Evolutionary conservation across 2,329 filamentous ascomycete species (phyloP).

Genomic region (Trichoderma sp.): DNA sequence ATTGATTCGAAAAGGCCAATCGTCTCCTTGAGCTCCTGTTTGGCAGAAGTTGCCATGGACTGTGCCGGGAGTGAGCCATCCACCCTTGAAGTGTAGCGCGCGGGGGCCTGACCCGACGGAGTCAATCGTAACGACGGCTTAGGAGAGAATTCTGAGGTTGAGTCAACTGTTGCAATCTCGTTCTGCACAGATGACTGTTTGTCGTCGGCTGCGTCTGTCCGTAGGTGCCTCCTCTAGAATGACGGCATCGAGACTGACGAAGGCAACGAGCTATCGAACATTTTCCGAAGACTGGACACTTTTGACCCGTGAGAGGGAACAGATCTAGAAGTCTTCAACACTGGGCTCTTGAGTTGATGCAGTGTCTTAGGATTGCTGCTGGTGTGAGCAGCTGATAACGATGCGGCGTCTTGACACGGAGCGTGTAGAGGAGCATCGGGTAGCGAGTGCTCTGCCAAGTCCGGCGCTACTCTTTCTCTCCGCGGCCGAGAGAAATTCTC

Average conservation of each 20-base stretch:
- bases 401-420: not conserved
- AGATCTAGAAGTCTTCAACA: not conserved
- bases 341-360: not conserved
- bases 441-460: not conserved
- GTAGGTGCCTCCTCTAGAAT: slow-evolving; percentile 23
- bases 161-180: not conserved
- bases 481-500: not conserved
- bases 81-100: not conserved
- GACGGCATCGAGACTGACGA: slow-evolving; percentile 27
- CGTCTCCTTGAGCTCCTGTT: slow-evolving; percentile 34
- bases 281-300: slow-evolving; percentile 33
- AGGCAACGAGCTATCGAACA: slow-evolving; percentile 31
- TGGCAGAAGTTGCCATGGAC: not conserved
- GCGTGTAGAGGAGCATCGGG: slow-evolving; percentile 4
- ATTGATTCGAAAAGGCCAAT: slow-evolving; percentile 41
- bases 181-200: not conserved
- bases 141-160: not conserved
- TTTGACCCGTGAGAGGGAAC: slow-evolving; percentile 18
- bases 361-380: not conserved
- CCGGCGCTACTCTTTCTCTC: not conserved
- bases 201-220: slow-evolving; percentile 13
- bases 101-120: not conserved
- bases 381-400: not conserved
- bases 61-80: not conserved
- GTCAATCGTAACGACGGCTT: not conserved